Percentiles rank a stretch among this genome's conserved stretches.
phyloP scores from a whole-genome alignment of 495 filamentous ascomycete species.

The Penicillium crystallinum region DNA sequence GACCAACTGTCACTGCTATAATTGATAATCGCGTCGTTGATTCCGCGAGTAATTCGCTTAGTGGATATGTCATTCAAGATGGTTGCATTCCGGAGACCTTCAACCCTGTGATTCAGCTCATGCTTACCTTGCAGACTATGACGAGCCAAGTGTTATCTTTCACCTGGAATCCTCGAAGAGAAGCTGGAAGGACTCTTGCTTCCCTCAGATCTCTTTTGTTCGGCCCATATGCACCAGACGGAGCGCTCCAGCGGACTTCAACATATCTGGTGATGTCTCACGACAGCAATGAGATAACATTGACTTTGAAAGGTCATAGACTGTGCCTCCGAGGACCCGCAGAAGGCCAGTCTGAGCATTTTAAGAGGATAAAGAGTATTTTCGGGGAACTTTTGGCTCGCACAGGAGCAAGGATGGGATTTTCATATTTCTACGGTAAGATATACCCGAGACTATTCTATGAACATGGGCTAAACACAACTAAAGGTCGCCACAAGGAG shows the following conservation, averaged over 20 bases:
- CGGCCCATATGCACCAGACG: slow-evolving; percentile 51
- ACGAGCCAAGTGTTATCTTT: slow-evolving; percentile 5
- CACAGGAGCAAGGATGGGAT: slow-evolving; percentile 10
- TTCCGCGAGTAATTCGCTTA: slow-evolving; percentile 43
- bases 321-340: background rate
- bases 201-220: slow-evolving; percentile 8
- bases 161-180: no score
- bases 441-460: background rate
- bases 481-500: slow-evolving; percentile 30
- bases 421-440: slow-evolving; percentile 12
- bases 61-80: slow-evolving; percentile 63
- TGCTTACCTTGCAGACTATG: slow-evolving; percentile 43
- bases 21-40: no score
- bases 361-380: no score
- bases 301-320: slow-evolving; percentile 51
- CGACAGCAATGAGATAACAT: slow-evolving; percentile 58
- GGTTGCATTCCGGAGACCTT: slow-evolving; percentile 57
- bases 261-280: slow-evolving; percentile 69
- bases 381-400: background rate
- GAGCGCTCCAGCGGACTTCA: slow-evolving; percentile 55
- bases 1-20: no score
- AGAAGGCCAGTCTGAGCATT: no score
- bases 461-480: background rate
- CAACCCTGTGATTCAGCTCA: slow-evolving; percentile 48
- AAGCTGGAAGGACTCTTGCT: no score